phyloP scores from a whole-genome alignment of 805 yeast genomes.

The Ogataea sp. region DNA sequence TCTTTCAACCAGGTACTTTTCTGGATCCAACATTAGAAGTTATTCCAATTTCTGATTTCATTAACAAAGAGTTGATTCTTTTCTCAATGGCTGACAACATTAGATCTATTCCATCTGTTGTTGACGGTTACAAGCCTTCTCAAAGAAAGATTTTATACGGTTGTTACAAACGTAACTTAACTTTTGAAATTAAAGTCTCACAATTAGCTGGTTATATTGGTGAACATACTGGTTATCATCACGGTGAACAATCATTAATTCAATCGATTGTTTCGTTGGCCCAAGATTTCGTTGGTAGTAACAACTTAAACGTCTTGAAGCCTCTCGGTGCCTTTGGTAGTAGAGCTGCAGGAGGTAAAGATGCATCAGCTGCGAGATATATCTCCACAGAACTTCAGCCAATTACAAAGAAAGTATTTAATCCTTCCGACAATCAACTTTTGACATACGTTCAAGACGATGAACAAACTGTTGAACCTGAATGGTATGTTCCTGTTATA shows the following conservation, averaged over 20 bases:
- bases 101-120: slow-evolving; percentile 87
- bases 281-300: slow-evolving; percentile 89
- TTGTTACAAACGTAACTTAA: slow-evolving; percentile 73
- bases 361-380: slow-evolving; percentile 97
- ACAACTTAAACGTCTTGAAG: slow-evolving; percentile 72
- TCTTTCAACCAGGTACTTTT: slow-evolving; percentile 86
- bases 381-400: slow-evolving; percentile 79
- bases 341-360: slow-evolving; percentile 95
- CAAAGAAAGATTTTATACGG: slow-evolving; percentile 91
- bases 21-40: slow-evolving; percentile 67
- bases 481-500: slow-evolving; percentile 88
- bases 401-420: slow-evolving; percentile 69
- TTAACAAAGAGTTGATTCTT: slow-evolving; percentile 87
- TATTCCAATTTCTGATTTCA: slow-evolving; percentile 89
- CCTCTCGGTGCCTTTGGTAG: slow-evolving; percentile 98
- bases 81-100: slow-evolving; percentile 96
- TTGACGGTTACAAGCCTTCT: slow-evolving; percentile 96
- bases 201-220: slow-evolving; percentile 86
- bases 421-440: slow-evolving; percentile 71
- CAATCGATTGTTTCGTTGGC: slow-evolving; percentile 93
- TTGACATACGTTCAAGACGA: slow-evolving; percentile 83
- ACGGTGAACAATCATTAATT: slow-evolving; percentile 82
- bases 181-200: slow-evolving; percentile 77
- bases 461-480: slow-evolving; percentile 90
- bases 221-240: slow-evolving; percentile 89